Base-by-base conservation (phyloP, 176 grass and related monocot genomes). In the Alopecurus myosuroides region DNA sequence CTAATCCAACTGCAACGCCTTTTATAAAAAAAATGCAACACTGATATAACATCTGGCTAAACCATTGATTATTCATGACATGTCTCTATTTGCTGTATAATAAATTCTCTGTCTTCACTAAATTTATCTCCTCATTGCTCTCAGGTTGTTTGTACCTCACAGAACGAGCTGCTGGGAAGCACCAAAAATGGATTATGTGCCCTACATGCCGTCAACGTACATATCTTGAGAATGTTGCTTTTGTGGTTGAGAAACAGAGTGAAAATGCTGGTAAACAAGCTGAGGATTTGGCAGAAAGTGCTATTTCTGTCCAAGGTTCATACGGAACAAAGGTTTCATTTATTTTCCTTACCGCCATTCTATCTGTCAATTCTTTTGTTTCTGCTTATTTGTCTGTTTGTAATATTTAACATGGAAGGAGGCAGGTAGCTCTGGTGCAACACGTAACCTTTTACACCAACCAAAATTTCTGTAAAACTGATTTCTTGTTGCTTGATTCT, bases 141-240 rank as follows among this genome's bases (percentile, higher is more conserved):
- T 66, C 87, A 98, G 91, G 96, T 61, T 95, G 96, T 94, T 91
- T 98, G 76, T 66, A 82, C 61, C 90, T 95, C 93, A 92, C 91
- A 67, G 96, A 98, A 87, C 66, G 80, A 90, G 80, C 91, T 82
- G 76, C 83, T 25, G 87, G 82, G 74, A 93, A 74, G 81, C 85
- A 56, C 37, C 82, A 86, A 86, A 95, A 90, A 84, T 98, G 96
- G 93, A 92, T 98, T 83, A 92, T 93, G 89, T 98, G 93, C 83
- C 96, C 96, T 67, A 92, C 93, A 81, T 98, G 96, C 72, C 93
- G 91, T 74, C 96, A 92, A 23, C 91, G 89, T 73, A 98, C 93
- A 58, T 86, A 95, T 87, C 81, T 98, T 79, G 89, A 89, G 63
- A 94, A 92, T 82, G 84, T 98, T 77, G 96, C 96, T 76, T 98